Evolutionary conservation across 768 basidiomycete genomes (phyloP).

Genomic region (Termitomyces sp.): DNA sequence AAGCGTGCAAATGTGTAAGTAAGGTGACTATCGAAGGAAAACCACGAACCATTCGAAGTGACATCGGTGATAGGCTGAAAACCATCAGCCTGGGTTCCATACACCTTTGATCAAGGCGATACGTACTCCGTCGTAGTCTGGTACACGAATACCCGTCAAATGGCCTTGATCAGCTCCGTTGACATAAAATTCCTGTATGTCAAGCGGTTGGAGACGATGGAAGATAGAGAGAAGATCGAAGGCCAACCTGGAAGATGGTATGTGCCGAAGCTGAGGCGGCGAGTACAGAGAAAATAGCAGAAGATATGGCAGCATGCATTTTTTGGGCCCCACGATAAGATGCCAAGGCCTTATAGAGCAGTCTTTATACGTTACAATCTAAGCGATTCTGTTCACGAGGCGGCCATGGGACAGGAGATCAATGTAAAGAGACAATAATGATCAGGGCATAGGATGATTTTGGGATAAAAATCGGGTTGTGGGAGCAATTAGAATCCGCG

Average conservation of each 20-base stretch:
- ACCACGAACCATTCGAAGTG: conserved; percentile 34
- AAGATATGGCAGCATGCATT: conserved; percentile 5
- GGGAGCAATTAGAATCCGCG: background rate
- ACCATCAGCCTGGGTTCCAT: background rate
- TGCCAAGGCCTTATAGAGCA: background rate
- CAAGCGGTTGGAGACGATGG: background rate
- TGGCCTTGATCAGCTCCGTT: conserved; percentile 45
- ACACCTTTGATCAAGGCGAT: background rate
- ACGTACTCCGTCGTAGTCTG: conserved; percentile 36
- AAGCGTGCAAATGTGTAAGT: background rate
- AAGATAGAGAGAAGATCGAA: background rate
- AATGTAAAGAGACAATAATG: background rate
- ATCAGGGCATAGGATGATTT: conserved; percentile 6
- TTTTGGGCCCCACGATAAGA: background rate
- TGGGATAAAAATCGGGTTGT: conserved; percentile 12
- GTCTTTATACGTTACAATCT: conserved; percentile 3
- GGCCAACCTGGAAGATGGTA: conserved; percentile 43
- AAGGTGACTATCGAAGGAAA: too few relatives aligned
- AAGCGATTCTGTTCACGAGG: conserved; percentile 4
- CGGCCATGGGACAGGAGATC: background rate
- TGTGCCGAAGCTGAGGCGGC: conserved; percentile 34
- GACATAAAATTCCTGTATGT: conserved; percentile 37
- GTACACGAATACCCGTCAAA: conserved; percentile 33
- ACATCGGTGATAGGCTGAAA: conserved; percentile 51
- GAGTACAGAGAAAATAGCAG: conserved; percentile 9